Evolutionary conservation across 495 filamentous ascomycete species (phyloP).

Genomic region (Neurospora sp.): DNA sequence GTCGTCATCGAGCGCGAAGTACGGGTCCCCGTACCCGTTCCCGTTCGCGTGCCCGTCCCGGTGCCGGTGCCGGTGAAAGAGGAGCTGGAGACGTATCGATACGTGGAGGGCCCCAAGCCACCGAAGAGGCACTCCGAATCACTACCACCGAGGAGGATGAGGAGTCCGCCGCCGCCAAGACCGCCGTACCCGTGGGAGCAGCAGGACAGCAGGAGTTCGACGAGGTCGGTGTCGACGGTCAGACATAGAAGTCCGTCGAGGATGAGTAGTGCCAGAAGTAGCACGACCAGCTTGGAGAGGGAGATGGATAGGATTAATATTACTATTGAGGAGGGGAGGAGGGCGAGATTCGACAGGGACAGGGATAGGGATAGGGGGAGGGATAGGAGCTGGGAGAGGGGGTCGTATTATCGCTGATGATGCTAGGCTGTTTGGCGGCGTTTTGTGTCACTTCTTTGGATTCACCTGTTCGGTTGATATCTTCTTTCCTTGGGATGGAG

Average conservation of each 20-base stretch:
- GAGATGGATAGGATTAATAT: constrained; percentile 7
- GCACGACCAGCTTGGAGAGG: background rate
- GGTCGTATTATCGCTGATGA: constrained; percentile 1
- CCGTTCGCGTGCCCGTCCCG: constrained; percentile 22
- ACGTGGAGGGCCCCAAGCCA: constrained; percentile 29
- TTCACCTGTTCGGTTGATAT: background rate
- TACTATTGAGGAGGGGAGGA: constrained; percentile 1
- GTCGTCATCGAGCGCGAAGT: constrained; percentile 41
- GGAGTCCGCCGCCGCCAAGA: background rate
- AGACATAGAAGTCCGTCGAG: background rate
- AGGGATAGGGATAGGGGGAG: background rate
- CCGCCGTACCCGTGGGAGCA: background rate
- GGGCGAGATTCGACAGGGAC: background rate
- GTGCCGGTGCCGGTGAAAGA: constrained; percentile 17
- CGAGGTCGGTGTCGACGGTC: background rate
- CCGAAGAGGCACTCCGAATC: constrained; percentile 1
- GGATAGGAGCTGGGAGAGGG: background rate
- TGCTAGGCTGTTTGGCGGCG: background rate
- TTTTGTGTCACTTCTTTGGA: too few relatives aligned
- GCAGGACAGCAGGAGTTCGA: background rate
- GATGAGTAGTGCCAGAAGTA: background rate
- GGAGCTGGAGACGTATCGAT: constrained; percentile 36
- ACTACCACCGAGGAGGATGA: background rate
- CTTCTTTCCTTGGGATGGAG: background rate
- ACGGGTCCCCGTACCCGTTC: constrained; percentile 27